Base-by-base conservation (phyloP, 2,329 filamentous ascomycete species). In the Pseudogymnoascus sp. region DNA sequence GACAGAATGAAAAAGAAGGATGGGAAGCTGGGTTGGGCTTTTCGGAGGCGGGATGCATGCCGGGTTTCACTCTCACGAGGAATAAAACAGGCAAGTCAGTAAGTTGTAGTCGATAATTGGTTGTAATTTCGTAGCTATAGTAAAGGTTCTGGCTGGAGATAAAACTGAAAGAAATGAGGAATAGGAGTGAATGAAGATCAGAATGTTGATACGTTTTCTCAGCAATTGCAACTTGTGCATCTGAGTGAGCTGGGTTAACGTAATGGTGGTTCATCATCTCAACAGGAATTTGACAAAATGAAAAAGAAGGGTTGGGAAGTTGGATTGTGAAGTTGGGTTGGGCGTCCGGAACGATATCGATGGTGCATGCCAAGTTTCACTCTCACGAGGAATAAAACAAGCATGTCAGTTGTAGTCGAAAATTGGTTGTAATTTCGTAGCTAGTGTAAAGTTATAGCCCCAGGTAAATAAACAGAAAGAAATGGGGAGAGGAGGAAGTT, bases 181-280 rank as follows among this genome's bases (percentile, higher is more conserved):
- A 3, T 21, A 21, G 21, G 21, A 21, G 21, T 21, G 21, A 21
- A 21, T 21, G 21, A 21, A 21, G 59, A 60, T 60, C 59, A 60
- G 59, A 60, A 60, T 38, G 37, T 60, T 37, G 37, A 60, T 38
- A 60, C 59, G 59, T 60, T 8, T 60, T 60, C 59, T 60, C 59
- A 37, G 59, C 59, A 60, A 60, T 8, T 42, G 37, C 59, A 42
- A 40, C 59, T 60, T 60, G 34, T 60, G 59, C 37, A 42, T 60
- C 59, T 37, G 59, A 60, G 59, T 60, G 59, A 60, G 59, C 59
- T 60, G 59, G 59, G 59, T 60, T 60, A 60, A 60, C 59, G 59
- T 60, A 37, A 56, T 60, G 37, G 59, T 60, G 59, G 34, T 60
- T 60, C 59, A 60, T 60, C 59, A 60, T 60, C 14, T 40, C 59